A percentile compares a stretch with the other conserved stretches of the same genome.
Evolutionary conservation across 345 rosid genomes (phyloP).

Genomic region (Eucalyptus fibrosa): DNA sequence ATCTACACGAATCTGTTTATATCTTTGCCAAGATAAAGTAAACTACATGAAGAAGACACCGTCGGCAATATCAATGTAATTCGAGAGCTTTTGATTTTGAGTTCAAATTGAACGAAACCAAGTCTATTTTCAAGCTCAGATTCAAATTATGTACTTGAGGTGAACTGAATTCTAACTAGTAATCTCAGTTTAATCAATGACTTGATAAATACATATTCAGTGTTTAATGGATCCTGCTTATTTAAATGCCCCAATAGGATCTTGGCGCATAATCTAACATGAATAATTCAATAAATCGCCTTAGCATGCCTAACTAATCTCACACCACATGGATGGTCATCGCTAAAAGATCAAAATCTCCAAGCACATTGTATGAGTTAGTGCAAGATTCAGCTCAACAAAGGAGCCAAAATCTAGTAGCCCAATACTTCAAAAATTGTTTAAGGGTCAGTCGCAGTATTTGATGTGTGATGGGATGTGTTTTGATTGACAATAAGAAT

Average conservation of each 20-base stretch:
- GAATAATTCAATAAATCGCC: not conserved
- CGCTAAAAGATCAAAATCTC: not conserved
- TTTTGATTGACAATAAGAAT: not conserved
- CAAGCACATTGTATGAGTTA: not conserved
- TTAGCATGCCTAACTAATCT: not conserved
- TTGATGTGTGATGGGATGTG: not conserved
- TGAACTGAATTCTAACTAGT: not conserved
- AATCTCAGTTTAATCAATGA: not conserved
- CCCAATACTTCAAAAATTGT: not conserved
- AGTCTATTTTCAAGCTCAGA: not conserved
- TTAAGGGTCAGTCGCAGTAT: slow-evolving; percentile 25
- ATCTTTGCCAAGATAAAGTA: not conserved
- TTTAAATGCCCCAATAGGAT: not conserved
- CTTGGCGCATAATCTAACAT: not conserved
- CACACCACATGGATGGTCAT: not conserved
- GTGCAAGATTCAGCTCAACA: not conserved
- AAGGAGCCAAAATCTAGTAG: not conserved
- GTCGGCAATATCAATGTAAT: not conserved
- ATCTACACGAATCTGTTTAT: not conserved
- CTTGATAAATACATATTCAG: not conserved
- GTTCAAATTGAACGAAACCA: not conserved
- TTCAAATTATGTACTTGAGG: not conserved
- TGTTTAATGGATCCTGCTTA: not conserved
- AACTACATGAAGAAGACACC: not conserved
- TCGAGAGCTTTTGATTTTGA: not conserved